Evolutionary conservation across 106 monocot genomes (phyloP).

Genomic region (Allium cepa): DNA sequence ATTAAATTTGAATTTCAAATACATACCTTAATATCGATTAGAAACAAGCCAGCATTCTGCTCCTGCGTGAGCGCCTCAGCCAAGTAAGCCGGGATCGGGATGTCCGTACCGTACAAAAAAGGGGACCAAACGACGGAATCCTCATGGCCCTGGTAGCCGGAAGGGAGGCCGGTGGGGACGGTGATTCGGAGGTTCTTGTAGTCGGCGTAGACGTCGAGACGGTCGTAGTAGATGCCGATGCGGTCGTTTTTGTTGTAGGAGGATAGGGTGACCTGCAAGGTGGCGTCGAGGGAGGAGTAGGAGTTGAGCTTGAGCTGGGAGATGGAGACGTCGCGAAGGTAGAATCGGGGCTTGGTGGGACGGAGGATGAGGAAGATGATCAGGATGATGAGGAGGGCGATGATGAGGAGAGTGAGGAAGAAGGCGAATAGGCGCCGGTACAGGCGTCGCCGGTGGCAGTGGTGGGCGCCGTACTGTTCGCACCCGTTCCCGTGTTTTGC

Average conservation of each 20-base stretch:
- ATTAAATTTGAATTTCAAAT: no score
- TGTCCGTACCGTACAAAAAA: conserved; percentile 22
- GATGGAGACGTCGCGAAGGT: conserved; percentile 5
- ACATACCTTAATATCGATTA: conserved; percentile 30
- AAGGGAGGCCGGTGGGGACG: neutral
- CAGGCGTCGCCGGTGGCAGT: neutral
- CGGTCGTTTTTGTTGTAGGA: conserved; percentile 6
- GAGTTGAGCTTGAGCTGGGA: conserved; percentile 6
- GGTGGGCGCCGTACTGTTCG: neutral
- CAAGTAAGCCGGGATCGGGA: conserved; percentile 27
- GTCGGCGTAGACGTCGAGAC: neutral
- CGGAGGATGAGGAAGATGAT: conserved; percentile 11
- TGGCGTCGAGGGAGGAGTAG: neutral
- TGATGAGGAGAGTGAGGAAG: neutral
- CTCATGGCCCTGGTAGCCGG: conserved; percentile 26
- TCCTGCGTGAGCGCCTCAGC: conserved; percentile 19
- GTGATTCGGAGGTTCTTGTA: conserved; percentile 8
- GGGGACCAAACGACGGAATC: conserved; percentile 27
- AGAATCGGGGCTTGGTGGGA: conserved; percentile 8
- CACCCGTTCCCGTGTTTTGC: neutral
- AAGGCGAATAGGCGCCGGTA: neutral
- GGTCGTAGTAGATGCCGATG: conserved; percentile 6
- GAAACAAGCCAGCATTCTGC: conserved; percentile 21
- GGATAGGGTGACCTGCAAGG: conserved; percentile 6
- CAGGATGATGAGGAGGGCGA: conserved; percentile 4